Percentiles rank a stretch among this genome's conserved stretches.
Evolutionary conservation across 1,284 basidiomycete genomes (phyloP).

Genomic region (Ceraceosorus guamensis): DNA sequence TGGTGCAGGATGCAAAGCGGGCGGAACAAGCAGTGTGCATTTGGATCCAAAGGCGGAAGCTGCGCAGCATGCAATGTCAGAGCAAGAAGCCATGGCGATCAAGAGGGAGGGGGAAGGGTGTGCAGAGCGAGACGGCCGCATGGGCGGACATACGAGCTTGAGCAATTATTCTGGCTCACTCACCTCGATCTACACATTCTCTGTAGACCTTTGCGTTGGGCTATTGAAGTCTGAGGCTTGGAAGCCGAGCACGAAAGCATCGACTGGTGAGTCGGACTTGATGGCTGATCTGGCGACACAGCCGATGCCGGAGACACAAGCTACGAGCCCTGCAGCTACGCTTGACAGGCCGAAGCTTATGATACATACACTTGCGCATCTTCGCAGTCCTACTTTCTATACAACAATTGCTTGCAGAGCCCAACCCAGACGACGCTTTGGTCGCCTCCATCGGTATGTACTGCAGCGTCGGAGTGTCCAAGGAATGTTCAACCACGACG

Average conservation of each 20-base stretch:
- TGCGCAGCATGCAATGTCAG: too few relatives aligned
- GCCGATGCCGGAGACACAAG: too few relatives aligned
- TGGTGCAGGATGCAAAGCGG: too few relatives aligned
- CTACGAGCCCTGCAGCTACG: too few relatives aligned
- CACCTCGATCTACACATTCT: not conserved
- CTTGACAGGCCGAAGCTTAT: too few relatives aligned
- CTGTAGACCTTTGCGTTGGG: conserved; percentile 35
- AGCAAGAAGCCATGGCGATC: too few relatives aligned
- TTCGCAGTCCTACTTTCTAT: conserved; percentile 37
- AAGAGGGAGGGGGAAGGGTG: too few relatives aligned
- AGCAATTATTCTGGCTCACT: not conserved
- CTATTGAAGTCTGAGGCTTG: conserved; percentile 47
- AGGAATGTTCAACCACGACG: not conserved
- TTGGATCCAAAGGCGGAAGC: too few relatives aligned
- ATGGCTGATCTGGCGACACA: too few relatives aligned
- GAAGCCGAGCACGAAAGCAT: conserved; percentile 47
- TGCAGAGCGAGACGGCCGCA: too few relatives aligned
- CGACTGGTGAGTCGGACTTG: conserved; percentile 30
- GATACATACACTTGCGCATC: not conserved
- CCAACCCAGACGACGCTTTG: conserved; percentile 43
- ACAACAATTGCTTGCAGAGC: conserved; percentile 39
- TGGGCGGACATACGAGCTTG: not conserved
- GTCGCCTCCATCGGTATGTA: conserved; percentile 42
- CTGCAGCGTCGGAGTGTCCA: too few relatives aligned
- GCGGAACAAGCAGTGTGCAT: too few relatives aligned